Evolutionary conservation across 805 yeast genomes (phyloP).

Genomic region (Sugiyamaella chiloensis): DNA sequence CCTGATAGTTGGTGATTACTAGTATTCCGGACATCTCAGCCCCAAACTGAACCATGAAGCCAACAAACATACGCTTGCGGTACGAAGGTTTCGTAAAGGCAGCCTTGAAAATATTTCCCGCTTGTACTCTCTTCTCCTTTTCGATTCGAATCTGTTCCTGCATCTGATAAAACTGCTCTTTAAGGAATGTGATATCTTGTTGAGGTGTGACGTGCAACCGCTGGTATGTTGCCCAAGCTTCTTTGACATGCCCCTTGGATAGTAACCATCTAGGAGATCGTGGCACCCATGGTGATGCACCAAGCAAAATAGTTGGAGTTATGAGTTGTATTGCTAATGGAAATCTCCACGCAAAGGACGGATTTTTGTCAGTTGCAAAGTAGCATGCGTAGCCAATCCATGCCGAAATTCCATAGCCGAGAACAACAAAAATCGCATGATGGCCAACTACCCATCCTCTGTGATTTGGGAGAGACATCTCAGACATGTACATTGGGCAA

Average conservation of each 20-base stretch:
- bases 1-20: conserved; percentile 12
- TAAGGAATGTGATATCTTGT: background rate
- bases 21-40: conserved; percentile 13
- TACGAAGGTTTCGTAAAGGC: conserved; percentile 6
- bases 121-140: conserved; percentile 10
- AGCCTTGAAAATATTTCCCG: conserved; percentile 4
- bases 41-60: conserved; percentile 13
- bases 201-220: background rate
- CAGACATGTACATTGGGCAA: conserved; percentile 1
- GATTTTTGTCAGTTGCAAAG: background rate
- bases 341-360: conserved; percentile 2
- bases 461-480: conserved; percentile 1
- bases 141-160: conserved; percentile 6
- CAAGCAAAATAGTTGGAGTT: conserved; percentile 3
- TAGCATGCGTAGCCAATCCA: conserved; percentile 1
- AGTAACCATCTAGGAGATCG: conserved; percentile 11
- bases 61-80: conserved; percentile 12
- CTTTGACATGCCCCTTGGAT: conserved; percentile 4
- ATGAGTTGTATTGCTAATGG: conserved; percentile 2
- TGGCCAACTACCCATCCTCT: conserved; percentile 1
- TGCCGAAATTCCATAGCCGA: conserved; percentile 3
- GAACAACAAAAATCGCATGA: conserved; percentile 1
- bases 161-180: conserved; percentile 6
- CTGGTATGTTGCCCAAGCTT: conserved; percentile 1
- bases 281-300: conserved; percentile 8